Base-by-base conservation (phyloP, 2,329 filamentous ascomycete species). In the Cryphonectria carpinicola region DNA sequence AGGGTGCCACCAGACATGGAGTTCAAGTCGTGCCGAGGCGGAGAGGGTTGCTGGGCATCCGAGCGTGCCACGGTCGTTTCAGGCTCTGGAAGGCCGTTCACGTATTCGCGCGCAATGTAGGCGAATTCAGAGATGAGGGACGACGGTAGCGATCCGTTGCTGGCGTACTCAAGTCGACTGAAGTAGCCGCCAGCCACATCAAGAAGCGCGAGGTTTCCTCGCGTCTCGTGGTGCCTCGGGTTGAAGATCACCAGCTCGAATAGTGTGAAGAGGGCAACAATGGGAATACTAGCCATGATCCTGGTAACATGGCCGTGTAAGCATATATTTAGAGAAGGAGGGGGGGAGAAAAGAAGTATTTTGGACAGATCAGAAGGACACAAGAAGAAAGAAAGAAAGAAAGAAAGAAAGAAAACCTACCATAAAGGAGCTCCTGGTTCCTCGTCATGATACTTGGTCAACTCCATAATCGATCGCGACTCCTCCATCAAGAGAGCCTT, bases 141-240 rank as follows among this genome's bases (percentile, higher is more conserved):
- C 0, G 77, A 77, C 0, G 80, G 81, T 0, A 84, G 72, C 3
- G 76, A 75, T 0, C 81, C 80, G 1, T 75, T 77, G 22, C 81
- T 81, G 13, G 78, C 78, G 66, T 79, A 81, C 71, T 84, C 83
- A 10, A 84, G 74, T 10, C 80, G 76, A 64, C 80, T 82, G 61
- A 84, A 84, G 71, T 84, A 81, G 1, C 81, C 82, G 10, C 79
- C 80, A 5, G 76, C 81, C 70, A 83, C 78, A 62, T 83, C 82
- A 13, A 84, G 76, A 0, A 83, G 75, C 3, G 79, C 76, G 1
- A 84, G 76, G 66, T 84, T 82, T 3, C 73, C 77, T 7, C 63
- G 67, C 0, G 78, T 82, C 46, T 82, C 80, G 0, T 76, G 74
- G 43, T 81, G 77, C 5, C 65, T 73, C 1, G 80, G 81, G 56